Conservation (phyloP, 257 asterid genomes). For the Handroanthus guayacan region DNA sequence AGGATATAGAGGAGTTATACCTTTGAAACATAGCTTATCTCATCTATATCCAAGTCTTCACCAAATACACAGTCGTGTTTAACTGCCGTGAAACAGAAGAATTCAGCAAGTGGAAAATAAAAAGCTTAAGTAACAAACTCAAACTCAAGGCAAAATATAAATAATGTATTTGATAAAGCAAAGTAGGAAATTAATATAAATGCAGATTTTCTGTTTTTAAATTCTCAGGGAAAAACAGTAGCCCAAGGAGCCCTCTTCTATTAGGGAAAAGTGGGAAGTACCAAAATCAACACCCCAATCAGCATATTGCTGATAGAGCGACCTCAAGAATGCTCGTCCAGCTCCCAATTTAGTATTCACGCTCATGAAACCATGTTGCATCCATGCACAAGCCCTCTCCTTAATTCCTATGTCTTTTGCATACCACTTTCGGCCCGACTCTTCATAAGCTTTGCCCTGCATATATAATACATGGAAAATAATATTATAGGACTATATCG, state of each 20-base stretch:
- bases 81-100: slow-evolving; percentile 57
- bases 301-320: slow-evolving; percentile 90
- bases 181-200: background rate
- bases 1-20: slow-evolving; percentile 44
- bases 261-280: slow-evolving; percentile 32
- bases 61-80: slow-evolving; percentile 96
- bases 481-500: background rate
- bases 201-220: background rate
- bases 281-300: slow-evolving; percentile 98
- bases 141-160: background rate
- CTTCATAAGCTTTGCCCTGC: slow-evolving; percentile 84
- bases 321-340: slow-evolving; percentile 87
- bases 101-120: slow-evolving; percentile 20
- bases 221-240: background rate
- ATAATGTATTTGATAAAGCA: background rate
- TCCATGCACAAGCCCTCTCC: slow-evolving; percentile 89
- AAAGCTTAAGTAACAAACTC: slow-evolving; percentile 24
- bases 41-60: slow-evolving; percentile 71
- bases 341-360: slow-evolving; percentile 81
- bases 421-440: slow-evolving; percentile 67
- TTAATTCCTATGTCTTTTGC: slow-evolving; percentile 83
- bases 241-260: background rate
- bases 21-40: slow-evolving; percentile 84
- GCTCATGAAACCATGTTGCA: slow-evolving; percentile 93
- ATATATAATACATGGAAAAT: slow-evolving; percentile 12